Conservation (phyloP, 164 flowering plant genomes). For the Berberis vulgaris region DNA sequence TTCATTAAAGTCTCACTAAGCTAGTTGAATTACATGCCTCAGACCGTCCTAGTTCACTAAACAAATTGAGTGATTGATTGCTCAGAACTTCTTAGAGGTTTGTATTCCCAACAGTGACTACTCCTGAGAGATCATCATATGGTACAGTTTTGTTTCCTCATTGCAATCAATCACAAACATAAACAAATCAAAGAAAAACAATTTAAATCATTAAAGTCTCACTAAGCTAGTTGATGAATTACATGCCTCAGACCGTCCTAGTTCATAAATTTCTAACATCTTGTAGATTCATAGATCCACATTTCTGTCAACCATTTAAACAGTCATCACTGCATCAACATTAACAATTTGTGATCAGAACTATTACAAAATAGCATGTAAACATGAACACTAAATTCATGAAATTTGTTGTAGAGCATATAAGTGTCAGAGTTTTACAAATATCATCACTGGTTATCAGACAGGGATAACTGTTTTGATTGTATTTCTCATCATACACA, state of each 20-base stretch:
- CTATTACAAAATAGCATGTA: neutral
- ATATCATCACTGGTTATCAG: constrained; percentile 11
- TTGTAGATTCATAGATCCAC: constrained; percentile 6
- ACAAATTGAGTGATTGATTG: too few relatives aligned
- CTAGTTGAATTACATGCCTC: constrained; percentile 1
- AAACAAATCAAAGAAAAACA: too few relatives aligned
- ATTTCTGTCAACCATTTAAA: neutral
- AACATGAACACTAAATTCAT: neutral
- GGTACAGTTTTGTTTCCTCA: too few relatives aligned
- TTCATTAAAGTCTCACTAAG: neutral
- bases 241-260: constrained; percentile 15
- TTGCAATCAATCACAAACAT: too few relatives aligned
- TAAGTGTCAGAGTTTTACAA: constrained; percentile 7
- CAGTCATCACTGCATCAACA: constrained; percentile 8
- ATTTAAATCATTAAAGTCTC: neutral
- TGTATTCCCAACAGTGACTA: too few relatives aligned
- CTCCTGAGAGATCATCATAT: too few relatives aligned
- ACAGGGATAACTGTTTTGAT: constrained; percentile 17
- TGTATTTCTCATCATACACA: constrained; percentile 10
- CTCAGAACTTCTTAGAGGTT: too few relatives aligned
- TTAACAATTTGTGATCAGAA: neutral
- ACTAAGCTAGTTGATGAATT: neutral
- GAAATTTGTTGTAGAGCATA: neutral
- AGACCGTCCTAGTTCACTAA: constrained; percentile 16
- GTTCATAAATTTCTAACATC: constrained; percentile 9